Conservation (phyloP, 768 basidiomycete species). For the Megacollybia marginata region DNA sequence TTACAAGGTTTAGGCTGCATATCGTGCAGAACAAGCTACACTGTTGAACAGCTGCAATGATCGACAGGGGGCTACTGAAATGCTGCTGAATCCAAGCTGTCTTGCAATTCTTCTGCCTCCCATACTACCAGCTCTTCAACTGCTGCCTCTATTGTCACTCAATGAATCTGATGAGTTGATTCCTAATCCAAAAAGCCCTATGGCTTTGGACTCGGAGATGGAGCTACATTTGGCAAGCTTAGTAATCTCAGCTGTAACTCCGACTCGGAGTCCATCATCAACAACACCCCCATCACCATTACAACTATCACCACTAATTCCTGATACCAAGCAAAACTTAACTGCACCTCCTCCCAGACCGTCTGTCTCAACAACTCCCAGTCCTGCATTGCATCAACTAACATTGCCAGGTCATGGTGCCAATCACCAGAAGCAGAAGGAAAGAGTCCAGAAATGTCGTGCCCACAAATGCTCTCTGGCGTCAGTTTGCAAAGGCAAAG, state of each 20-base stretch:
- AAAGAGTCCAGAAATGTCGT: not conserved
- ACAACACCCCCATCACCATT: no score
- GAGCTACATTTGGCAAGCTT: no score
- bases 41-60: not conserved
- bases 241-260: no score
- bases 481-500: not conserved
- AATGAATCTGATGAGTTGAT: no score
- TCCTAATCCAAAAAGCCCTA: no score
- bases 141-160: no score
- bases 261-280: no score
- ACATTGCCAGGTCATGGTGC: not conserved
- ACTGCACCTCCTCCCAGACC: no score
- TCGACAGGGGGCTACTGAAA: not conserved
- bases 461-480: not conserved
- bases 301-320: no score
- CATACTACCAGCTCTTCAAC: not conserved
- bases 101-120: not conserved
- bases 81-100: not conserved
- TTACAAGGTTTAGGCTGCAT: conserved; percentile 5
- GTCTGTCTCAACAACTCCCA: not conserved
- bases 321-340: no score
- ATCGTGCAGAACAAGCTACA: not conserved
- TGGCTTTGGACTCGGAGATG: no score
- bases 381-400: not conserved
- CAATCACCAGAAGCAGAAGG: no score